phyloP scores from a whole-genome alignment of 192 early-diverging fungal species.

The Backusella tarrabulga region DNA sequence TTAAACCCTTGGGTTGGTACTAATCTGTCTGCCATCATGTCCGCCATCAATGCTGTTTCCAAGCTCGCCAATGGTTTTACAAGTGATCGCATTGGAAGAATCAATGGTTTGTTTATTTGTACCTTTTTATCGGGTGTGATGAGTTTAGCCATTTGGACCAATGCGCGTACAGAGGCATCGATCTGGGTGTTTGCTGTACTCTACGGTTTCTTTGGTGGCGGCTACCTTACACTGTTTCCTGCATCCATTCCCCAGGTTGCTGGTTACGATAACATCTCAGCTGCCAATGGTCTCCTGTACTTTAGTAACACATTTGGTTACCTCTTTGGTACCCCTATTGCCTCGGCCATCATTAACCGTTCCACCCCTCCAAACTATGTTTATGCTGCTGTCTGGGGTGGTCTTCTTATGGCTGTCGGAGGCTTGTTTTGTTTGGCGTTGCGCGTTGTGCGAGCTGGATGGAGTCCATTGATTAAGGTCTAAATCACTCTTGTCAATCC shows the following conservation, averaged over 20 bases:
- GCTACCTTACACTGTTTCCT: slow-evolving; percentile 40
- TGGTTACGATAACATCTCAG: slow-evolving; percentile 34
- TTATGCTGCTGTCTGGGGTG: slow-evolving; percentile 19
- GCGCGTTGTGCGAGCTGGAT: slow-evolving; percentile 20
- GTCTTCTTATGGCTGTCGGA: slow-evolving; percentile 12
- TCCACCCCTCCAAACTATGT: slow-evolving; percentile 14
- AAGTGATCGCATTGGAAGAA: slow-evolving; percentile 43
- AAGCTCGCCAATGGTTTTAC: slow-evolving; percentile 41
- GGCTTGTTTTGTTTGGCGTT: slow-evolving; percentile 15
- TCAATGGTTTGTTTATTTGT: slow-evolving; percentile 41
- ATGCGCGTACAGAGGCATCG: slow-evolving; percentile 31
- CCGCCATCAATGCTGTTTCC: slow-evolving; percentile 44
- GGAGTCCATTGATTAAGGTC: slow-evolving; percentile 14
- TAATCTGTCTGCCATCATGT: slow-evolving; percentile 40
- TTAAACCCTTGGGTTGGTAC: slow-evolving; percentile 36
- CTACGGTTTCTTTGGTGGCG: slow-evolving; percentile 49
- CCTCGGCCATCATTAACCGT: slow-evolving; percentile 29
- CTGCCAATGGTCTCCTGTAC: slow-evolving; percentile 37
- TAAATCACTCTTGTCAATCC: background rate
- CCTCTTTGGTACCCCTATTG: slow-evolving; percentile 40
- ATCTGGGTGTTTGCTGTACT: slow-evolving; percentile 39
- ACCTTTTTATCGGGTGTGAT: slow-evolving; percentile 42
- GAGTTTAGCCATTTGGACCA: slow-evolving; percentile 45
- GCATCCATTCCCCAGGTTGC: slow-evolving; percentile 36
- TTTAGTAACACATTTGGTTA: slow-evolving; percentile 41